A percentile compares a stretch with the other conserved stretches of the same genome.
Conservation (phyloP, 2,329 filamentous ascomycete species). For the Stromatinia cepivora region DNA sequence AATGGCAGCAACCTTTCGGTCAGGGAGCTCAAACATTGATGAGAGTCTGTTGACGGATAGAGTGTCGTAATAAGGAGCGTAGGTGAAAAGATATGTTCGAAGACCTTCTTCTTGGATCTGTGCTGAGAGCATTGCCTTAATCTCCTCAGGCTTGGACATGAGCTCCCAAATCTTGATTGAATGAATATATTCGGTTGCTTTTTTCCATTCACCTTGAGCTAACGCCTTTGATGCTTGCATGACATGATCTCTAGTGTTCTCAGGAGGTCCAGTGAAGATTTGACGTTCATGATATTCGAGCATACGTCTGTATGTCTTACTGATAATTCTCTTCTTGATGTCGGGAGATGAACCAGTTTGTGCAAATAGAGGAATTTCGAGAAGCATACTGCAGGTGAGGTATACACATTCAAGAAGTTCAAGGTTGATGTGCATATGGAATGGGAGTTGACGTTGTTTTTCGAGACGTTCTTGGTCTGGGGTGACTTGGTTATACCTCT, state of each 20-base stretch:
- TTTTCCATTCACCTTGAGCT: constrained; percentile 98
- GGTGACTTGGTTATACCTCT: constrained; percentile 92
- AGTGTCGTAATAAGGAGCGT: constrained; percentile 98
- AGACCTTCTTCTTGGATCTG: constrained; percentile 99
- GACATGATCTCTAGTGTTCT: constrained; percentile 98
- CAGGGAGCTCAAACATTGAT: constrained; percentile 91
- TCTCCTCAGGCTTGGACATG: constrained; percentile 87
- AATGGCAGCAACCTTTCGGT: constrained; percentile 88
- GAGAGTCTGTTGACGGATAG: constrained; percentile 82
- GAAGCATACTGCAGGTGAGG: constrained; percentile 97
- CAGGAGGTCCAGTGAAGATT: constrained; percentile 96
- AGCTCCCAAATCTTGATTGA: constrained; percentile 99
- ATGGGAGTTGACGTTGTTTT: constrained; percentile 94
- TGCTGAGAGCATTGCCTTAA: constrained; percentile 95
- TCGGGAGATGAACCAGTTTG: constrained; percentile 96
- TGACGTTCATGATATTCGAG: constrained; percentile 99
- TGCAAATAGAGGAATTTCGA: constrained; percentile 95
- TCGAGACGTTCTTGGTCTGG: constrained; percentile 97
- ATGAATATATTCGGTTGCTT: constrained; percentile 88
- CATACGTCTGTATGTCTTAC: constrained; percentile 99
- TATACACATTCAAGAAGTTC: constrained; percentile 98
- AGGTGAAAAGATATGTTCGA: constrained; percentile 97
- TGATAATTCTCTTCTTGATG: constrained; percentile 95
- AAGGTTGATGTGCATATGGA: constrained; percentile 99
- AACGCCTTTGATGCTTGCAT: constrained; percentile 99